Evolutionary conservation across 257 asterid genomes (phyloP).

Genomic region (Ilex asprella): DNA sequence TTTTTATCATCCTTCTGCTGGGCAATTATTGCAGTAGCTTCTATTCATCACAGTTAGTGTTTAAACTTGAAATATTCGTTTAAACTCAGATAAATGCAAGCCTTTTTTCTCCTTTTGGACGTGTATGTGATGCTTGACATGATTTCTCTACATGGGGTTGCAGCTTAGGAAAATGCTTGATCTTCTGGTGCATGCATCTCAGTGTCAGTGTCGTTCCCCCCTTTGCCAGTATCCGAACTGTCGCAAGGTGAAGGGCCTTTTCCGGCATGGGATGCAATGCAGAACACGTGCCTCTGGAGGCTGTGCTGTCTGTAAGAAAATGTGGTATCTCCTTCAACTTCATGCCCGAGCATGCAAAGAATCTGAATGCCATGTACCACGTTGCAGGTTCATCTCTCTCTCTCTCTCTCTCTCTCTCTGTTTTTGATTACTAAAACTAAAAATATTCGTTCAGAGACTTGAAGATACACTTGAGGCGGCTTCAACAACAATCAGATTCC

Average conservation of each 20-base stretch:
- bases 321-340: constrained; percentile 99
- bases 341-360: constrained; percentile 98
- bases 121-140: no score
- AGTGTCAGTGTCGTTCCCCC: constrained; percentile 78
- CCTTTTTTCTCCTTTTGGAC: no score
- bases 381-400: constrained; percentile 71
- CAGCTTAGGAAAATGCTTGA: constrained; percentile 98
- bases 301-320: constrained; percentile 82
- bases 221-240: constrained; percentile 83
- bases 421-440: not conserved
- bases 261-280: constrained; percentile 91
- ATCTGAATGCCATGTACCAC: constrained; percentile 85
- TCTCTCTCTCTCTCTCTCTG: not conserved
- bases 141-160: constrained; percentile 14
- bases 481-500: constrained; percentile 64
- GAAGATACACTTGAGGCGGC: constrained; percentile 53
- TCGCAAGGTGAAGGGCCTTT: constrained; percentile 95
- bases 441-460: constrained; percentile 36
- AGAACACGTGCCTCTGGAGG: constrained; percentile 88
- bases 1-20: no score
- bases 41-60: no score
- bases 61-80: no score
- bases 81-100: no score
- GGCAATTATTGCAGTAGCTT: no score
- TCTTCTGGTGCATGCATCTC: constrained; percentile 94